Conservation (phyloP, 768 basidiomycete genomes). For the Auriculariales sp. region DNA sequence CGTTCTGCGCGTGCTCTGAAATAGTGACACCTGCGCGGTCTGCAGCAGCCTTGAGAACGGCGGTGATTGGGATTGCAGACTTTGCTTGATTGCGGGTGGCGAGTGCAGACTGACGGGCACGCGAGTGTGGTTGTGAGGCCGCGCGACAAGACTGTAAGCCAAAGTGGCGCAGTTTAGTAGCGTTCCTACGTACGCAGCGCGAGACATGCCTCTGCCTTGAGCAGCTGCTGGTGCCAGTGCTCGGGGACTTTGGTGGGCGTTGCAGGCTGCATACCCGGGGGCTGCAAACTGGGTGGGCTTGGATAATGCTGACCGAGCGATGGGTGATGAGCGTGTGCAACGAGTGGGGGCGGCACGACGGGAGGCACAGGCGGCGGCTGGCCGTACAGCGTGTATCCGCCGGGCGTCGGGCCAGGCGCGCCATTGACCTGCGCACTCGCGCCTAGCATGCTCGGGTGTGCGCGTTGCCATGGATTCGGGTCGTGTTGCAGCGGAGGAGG, state of each 20-base stretch:
- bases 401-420: conserved; percentile 50
- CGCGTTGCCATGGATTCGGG: conserved; percentile 55
- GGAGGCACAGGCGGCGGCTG: conserved; percentile 46
- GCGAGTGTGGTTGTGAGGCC: conserved; percentile 80
- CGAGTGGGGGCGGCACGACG: conserved; percentile 30
- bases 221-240: conserved; percentile 87
- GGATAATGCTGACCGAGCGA: conserved; percentile 49
- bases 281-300: conserved; percentile 60
- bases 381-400: conserved; percentile 39
- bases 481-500: conserved; percentile 36
- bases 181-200: conserved; percentile 7
- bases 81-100: conserved; percentile 77
- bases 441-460: conserved; percentile 41
- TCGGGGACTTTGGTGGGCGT: conserved; percentile 38
- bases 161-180: not conserved
- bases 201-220: conserved; percentile 76
- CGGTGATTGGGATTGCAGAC: conserved; percentile 80
- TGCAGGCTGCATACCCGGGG: conserved; percentile 33
- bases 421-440: conserved; percentile 16
- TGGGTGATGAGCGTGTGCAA: conserved; percentile 71
- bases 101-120: conserved; percentile 90
- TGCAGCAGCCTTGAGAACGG: conserved; percentile 31
- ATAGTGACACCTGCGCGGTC: too few relatives aligned
- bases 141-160: conserved; percentile 58
- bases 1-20: conserved; percentile 2